Conservation (phyloP, 164 flowering plant species). For the Nymphaea colorata region DNA sequence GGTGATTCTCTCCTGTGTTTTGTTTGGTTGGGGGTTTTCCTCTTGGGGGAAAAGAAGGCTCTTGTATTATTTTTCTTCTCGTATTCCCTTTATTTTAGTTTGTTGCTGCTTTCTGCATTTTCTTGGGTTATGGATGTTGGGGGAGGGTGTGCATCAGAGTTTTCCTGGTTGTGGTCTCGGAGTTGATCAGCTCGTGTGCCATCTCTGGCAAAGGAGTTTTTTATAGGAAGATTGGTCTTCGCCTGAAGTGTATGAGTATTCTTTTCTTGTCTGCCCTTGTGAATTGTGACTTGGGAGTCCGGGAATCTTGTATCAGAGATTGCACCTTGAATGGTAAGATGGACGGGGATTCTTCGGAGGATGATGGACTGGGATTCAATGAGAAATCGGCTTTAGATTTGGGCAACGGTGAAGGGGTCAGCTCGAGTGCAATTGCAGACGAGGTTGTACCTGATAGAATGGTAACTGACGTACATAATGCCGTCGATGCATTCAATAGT, state of each 20-base stretch:
- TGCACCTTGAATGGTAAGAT: not conserved
- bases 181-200: not conserved
- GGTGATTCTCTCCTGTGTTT: not conserved
- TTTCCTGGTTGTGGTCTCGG: not conserved
- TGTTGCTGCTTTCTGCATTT: no score
- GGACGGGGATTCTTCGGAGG: not conserved
- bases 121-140: no score
- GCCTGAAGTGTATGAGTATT: not conserved
- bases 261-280: no score
- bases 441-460: not conserved
- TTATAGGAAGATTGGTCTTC: not conserved
- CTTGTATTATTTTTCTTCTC: no score
- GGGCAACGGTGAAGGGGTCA: not conserved
- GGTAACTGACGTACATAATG: not conserved
- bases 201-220: not conserved
- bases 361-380: not conserved
- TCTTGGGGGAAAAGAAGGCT: no score
- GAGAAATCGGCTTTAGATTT: not conserved
- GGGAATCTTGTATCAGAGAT: not conserved
- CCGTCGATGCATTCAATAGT: not conserved
- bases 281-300: not conserved
- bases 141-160: no score
- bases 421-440: not conserved
- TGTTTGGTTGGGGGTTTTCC: not conserved
- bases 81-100: no score